Evolutionary conservation across 495 filamentous ascomycete species (phyloP).

Genomic region (Penicillium paxilli): DNA sequence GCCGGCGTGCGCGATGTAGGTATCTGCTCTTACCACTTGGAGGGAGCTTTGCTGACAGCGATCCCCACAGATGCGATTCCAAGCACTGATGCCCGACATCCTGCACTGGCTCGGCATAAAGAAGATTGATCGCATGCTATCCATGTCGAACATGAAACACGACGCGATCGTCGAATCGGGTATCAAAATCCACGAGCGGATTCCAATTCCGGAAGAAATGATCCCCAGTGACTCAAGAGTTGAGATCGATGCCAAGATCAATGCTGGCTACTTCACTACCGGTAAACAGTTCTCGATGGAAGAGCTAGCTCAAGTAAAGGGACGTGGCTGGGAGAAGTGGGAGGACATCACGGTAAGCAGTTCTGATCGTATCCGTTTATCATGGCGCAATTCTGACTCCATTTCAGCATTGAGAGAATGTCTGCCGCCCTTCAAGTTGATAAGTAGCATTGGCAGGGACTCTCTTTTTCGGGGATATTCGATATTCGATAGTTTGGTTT

Average conservation of each 20-base stretch:
- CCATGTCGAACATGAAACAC: slow-evolving; percentile 99
- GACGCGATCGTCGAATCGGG: slow-evolving; percentile 96
- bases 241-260: slow-evolving; percentile 98
- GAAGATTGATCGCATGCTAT: slow-evolving; percentile 98
- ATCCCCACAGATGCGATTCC: slow-evolving; percentile 93
- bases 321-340: slow-evolving; percentile 88
- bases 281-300: slow-evolving; percentile 86
- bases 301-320: slow-evolving; percentile 80
- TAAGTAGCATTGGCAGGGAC: neutral
- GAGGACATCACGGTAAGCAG: slow-evolving; percentile 56
- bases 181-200: slow-evolving; percentile 89
- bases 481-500: neutral
- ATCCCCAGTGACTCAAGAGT: slow-evolving; percentile 95
- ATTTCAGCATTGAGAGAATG: slow-evolving; percentile 15
- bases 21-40: neutral
- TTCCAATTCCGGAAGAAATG: slow-evolving; percentile 91
- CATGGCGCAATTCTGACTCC: neutral
- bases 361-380: neutral
- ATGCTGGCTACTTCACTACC: slow-evolving; percentile 93
- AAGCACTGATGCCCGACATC: slow-evolving; percentile 98
- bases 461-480: neutral
- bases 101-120: slow-evolving; percentile 98
- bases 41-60: too few relatives aligned
- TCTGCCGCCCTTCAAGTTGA: neutral
- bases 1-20: slow-evolving; percentile 79